Percentiles rank a stretch among this genome's conserved stretches.
Conservation (phyloP, 371 early-diverging fungal genomes). For the Zychaea mexicana region DNA sequence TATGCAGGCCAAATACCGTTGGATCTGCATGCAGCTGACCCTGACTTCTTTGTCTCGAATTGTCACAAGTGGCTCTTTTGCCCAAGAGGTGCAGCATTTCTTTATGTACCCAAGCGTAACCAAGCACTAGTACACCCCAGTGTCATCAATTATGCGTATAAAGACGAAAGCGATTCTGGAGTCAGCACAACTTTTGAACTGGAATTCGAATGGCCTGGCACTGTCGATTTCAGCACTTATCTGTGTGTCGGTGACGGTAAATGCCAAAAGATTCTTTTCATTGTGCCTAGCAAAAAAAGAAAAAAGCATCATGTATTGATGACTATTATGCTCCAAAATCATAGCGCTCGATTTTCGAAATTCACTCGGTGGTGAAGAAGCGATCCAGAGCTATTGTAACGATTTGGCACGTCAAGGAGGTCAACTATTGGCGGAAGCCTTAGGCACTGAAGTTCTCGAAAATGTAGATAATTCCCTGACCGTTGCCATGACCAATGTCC, state of each 20-base stretch:
- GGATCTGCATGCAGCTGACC: conserved; percentile 50
- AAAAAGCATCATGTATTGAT: no score
- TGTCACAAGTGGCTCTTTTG: conserved; percentile 79
- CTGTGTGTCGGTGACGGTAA: conserved; percentile 52
- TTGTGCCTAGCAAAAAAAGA: no score
- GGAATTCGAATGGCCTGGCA: conserved; percentile 42
- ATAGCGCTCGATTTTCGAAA: conserved; percentile 54
- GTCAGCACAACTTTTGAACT: conserved; percentile 33
- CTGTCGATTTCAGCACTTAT: conserved; percentile 32
- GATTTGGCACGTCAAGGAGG: conserved; percentile 64
- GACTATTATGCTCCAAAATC: no score
- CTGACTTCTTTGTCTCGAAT: conserved; percentile 75
- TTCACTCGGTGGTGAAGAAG: conserved; percentile 56
- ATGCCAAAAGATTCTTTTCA: no score
- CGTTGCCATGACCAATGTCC: conserved; percentile 62
- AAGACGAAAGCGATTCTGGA: background rate
- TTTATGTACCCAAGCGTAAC: conserved; percentile 57
- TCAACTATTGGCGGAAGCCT: conserved; percentile 50
- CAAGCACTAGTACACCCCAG: conserved; percentile 57
- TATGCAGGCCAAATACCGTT: conserved; percentile 62
- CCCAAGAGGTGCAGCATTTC: conserved; percentile 60
- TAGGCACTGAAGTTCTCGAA: conserved; percentile 65
- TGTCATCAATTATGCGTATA: conserved; percentile 54
- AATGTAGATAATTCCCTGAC: conserved; percentile 43
- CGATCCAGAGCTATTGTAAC: conserved; percentile 57